Evolutionary conservation across 1,284 basidiomycete species (phyloP), one percentile per base, ranked within the genome.

Genomic region (Fomes fomentarius): DNA sequence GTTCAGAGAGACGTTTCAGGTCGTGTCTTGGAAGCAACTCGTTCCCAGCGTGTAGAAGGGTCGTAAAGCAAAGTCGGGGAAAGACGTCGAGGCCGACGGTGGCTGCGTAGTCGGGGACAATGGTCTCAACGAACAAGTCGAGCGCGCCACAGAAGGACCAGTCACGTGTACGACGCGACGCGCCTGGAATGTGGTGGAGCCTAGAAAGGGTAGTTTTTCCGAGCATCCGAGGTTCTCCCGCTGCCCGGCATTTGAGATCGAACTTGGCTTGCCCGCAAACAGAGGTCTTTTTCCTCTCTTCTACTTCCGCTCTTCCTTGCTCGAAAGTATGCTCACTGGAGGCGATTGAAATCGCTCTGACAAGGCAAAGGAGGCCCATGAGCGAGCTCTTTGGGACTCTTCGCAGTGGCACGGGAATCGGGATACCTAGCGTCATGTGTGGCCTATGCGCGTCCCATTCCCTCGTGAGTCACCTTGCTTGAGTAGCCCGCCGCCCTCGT

Each of bases 101-200:
- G 37, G 38, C 26, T 22, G 31, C 50, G 28, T 38, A 10, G 22
- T 31, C 5, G 24, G 19, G 19, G 49, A 35, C 24, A 28, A 17
- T 25, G 26, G 25, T 11, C 33, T 37, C 4, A 39, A 31, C 28
- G 35, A 28, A 24, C 24, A 31, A 38, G 46, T 33, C 22, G 28
- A 47, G 31, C 49, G 33, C 49, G 49, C 40, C 40, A 50, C 40
- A 34, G n/a, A 46, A 34, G 43, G 10, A 15, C 10, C 15, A 9
- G 37, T 52, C 57, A 58, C 57, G 53, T 58, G 57, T 22, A 6
- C 4, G 50, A 56, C 57, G 57, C 57, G 57, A 47, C 50, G 39
- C 53, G 48, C 49, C 15, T 8, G 37, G 34, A 37, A 30, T 12
- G 12, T 30, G 6, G n/a, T n/a, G n/a, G n/a, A n/a, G 28, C 28